A percentile compares a stretch with the other conserved stretches of the same genome.
Evolutionary conservation across 2,329 filamentous ascomycete genomes (phyloP).

Genomic region (Colletotrichum incanum): DNA sequence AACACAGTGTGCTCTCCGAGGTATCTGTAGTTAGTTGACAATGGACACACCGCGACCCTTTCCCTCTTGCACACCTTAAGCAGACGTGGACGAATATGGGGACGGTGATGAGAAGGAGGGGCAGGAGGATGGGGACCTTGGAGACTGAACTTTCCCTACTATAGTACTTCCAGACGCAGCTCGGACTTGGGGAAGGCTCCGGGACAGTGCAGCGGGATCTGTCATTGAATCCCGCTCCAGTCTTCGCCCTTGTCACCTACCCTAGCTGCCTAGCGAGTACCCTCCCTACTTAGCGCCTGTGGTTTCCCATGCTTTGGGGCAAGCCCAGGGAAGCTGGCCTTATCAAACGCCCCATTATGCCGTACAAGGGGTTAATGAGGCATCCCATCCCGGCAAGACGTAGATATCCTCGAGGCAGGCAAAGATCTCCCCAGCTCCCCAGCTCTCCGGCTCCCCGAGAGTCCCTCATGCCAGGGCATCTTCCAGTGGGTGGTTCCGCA

Average conservation of each 20-base stretch:
- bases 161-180: slow-evolving; percentile 22
- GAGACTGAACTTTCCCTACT: slow-evolving; percentile 3
- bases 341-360: not conserved
- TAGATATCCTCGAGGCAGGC: not conserved
- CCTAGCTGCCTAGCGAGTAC: not conserved
- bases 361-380: not conserved
- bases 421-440: not conserved
- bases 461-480: not conserved
- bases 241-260: not conserved
- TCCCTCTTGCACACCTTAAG: not conserved
- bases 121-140: not conserved
- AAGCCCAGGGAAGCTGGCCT: not conserved
- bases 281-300: not conserved
- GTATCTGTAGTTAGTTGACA: not conserved
- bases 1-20: not conserved
- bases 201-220: slow-evolving; percentile 34
- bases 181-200: slow-evolving; percentile 35
- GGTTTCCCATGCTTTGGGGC: not conserved
- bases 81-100: not conserved
- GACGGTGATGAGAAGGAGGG: not conserved
- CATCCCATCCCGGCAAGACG: not conserved
- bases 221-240: slow-evolving; percentile 30
- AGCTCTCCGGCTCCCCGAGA: not conserved
- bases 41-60: not conserved
- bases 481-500: too few species aligned